Evolutionary conservation across 345 rosid genomes (phyloP), one percentile per base, ranked within the genome.

Genomic region (Eucalyptus cloeziana): DNA sequence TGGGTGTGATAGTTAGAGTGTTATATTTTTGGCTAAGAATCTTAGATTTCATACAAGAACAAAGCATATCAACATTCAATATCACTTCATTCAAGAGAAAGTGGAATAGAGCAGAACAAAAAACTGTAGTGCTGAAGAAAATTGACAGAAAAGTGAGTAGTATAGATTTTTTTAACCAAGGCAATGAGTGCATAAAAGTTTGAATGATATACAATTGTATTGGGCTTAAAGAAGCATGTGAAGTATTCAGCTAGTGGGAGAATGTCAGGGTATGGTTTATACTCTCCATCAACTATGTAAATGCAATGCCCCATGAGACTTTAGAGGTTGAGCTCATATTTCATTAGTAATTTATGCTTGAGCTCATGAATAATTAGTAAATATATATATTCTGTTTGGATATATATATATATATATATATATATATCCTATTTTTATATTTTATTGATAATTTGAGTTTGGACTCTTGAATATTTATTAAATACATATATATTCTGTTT

Each of bases 201-300:
- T 64, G 10, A 64, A 64, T 64, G 76, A 16, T n/a, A 1, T 64
- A 15, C 76, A 15, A n/a, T 4, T 13, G 3, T 64, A 16, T n/a
- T 30, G 76, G 21, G 2, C 4, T 14, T 15, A 64, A n/a, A 64
- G 76, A n/a, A n/a, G 10, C 76, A n/a, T n/a, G 76, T 7, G 10
- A 0, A 64, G 1, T 64, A 64, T 64, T 64, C 1, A 64, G 21
- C 40, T 4, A 7, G 40, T 64, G 76, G 0, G 37, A 64, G 21
- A 64, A 15, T 64, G 40, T 62, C 3, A 17, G 1, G 40, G 6
- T n/a, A 1, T 14, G 11, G 0, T 64, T 64, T 10, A n/a, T 64
- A n/a, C 40, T 30, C 2, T 5, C 3, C 21, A 15, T n/a, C 37
- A 31, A n/a, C 5, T 30, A 0, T 31, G 19, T n/a, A 60, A 30